Base-by-base conservation (phyloP, 805 yeast genomes). In the Teunomyces cretensis region DNA sequence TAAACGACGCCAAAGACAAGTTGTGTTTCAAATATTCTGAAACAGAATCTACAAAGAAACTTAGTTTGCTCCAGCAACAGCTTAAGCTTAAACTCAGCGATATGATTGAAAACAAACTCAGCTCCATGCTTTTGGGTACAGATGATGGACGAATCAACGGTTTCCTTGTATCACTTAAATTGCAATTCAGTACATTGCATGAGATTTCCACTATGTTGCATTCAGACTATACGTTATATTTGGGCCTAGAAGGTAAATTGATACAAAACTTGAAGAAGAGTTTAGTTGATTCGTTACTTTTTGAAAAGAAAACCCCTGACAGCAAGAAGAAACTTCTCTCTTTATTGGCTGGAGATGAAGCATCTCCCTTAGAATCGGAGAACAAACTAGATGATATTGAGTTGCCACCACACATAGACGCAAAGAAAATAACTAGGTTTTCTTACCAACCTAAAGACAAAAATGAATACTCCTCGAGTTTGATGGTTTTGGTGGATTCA, bases 361-460 rank as follows among this genome's bases (percentile, higher is more conserved):
- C 14, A 3, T 6, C 9, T 4, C 36, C 11, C 3, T 33, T 33
- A 3, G 49, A 43, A 13, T 19, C 41, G 12, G 49, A 46, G 1
- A 67, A 67, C 41, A 54, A 53, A 19, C 48, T 68, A 5, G 74
- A 70, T 41, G 54, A 64, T 16, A 60, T 72, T 14, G 63, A 65
- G 36, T 55, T 72, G 16, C 76, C 76, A 1, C 62, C 69, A 2
- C 57, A 61, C 36, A 65, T 72, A 12, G 61, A 72, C 47, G 69
- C 70, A 2, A 56, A 48, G 12, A 62, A 60, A 19, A 50, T 72
- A 7, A 50, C 59, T 1, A 56, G 47, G n/a, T 30, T 54, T 14
- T 30, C 41, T 2, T 15, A 39, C 16, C 33, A 44, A 14, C 32
- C 17, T 2, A 31, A 11, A 9, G 32, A 22, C 3, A 46, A 39